Evolutionary conservation across 495 filamentous ascomycete genomes (phyloP).

Genomic region (Neurospora hispaniola): DNA sequence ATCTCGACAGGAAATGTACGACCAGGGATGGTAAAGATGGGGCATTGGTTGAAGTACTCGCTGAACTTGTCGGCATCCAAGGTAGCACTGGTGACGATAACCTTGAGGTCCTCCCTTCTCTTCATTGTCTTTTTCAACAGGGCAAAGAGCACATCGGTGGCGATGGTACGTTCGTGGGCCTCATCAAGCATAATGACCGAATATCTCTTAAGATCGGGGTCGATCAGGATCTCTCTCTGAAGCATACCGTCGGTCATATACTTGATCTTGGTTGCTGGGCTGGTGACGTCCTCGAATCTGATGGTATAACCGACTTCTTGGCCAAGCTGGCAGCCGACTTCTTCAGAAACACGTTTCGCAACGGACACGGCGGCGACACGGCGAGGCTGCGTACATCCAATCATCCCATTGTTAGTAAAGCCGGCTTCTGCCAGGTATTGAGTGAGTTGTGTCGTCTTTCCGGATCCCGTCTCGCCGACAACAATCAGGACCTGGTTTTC

Average conservation of each 20-base stretch:
- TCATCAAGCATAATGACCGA: slow-evolving; percentile 98
- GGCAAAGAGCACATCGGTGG: slow-evolving; percentile 91
- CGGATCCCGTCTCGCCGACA: slow-evolving; percentile 93
- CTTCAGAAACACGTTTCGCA: slow-evolving; percentile 91
- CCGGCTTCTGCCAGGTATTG: slow-evolving; percentile 92
- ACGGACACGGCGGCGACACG: slow-evolving; percentile 97
- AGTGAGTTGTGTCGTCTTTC: slow-evolving; percentile 94
- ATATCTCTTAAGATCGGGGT: slow-evolving; percentile 78
- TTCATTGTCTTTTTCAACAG: slow-evolving; percentile 90
- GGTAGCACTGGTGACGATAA: slow-evolving; percentile 94
- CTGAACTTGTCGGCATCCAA: slow-evolving; percentile 97
- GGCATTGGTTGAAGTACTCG: slow-evolving; percentile 85
- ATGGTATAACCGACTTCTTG: slow-evolving; percentile 96
- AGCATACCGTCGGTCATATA: slow-evolving; percentile 99
- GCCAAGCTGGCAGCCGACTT: slow-evolving; percentile 85
- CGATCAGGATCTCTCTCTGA: slow-evolving; percentile 84
- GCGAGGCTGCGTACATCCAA: slow-evolving; percentile 94
- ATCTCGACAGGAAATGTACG: slow-evolving; percentile 92
- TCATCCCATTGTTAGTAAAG: slow-evolving; percentile 80
- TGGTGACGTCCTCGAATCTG: slow-evolving; percentile 92
- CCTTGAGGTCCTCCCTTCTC: slow-evolving; percentile 71
- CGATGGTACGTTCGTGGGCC: slow-evolving; percentile 93
- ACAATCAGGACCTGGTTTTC: slow-evolving; percentile 92
- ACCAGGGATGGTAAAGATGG: slow-evolving; percentile 93
- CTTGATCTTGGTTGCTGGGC: slow-evolving; percentile 85